Base-by-base conservation (phyloP, 768 basidiomycete genomes). In the Leccinum variicolor region DNA sequence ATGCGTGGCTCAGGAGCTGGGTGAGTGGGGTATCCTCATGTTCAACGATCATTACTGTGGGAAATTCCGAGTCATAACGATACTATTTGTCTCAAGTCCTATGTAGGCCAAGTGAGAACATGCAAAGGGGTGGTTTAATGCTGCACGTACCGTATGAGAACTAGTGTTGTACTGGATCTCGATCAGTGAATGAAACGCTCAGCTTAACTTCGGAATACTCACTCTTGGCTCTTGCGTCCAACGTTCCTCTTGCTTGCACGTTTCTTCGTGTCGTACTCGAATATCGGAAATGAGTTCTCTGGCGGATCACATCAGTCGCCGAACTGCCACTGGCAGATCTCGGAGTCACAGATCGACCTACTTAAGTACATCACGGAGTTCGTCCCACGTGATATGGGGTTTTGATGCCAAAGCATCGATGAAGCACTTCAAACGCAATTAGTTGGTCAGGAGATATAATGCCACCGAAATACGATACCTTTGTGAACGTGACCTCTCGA, bases 211-310 rank as follows among this genome's bases (percentile, higher is more conserved):
- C 6, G 10, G 25, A 21, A 46, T 14, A 53, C 68, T 65, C 41
- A 70, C 68, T 29, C 62, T 59, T 7, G 68, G 68, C 10, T 54
- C 52, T 47, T 69, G 68, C 11, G 28, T n/a, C 57, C 62, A 60
- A 25, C 4, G 1, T 14, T 29, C 29, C 3, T 39, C 48, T n/a
- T 19, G 45, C 26, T 26, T 6, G 11, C 9, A 56, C 8, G n/a
- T 31, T 51, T 54, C 54, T 50, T 64, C 60, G 6, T 62, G 64
- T n/a, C 26, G 50, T 15, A 2, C 11, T n/a, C 31, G 56, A 46
- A 68, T 64, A 19, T 60, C 65, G 7, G 52, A 50, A 17, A 69
- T 5, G 17, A 60, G 25, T 31, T 43, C 57, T 9, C 67, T 68
- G 45, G 17, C 14, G 14, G 19, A 7, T 21, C 15, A 3, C 15